Conservation (phyloP, 148 eudicot species). For the Camellia japonica region DNA sequence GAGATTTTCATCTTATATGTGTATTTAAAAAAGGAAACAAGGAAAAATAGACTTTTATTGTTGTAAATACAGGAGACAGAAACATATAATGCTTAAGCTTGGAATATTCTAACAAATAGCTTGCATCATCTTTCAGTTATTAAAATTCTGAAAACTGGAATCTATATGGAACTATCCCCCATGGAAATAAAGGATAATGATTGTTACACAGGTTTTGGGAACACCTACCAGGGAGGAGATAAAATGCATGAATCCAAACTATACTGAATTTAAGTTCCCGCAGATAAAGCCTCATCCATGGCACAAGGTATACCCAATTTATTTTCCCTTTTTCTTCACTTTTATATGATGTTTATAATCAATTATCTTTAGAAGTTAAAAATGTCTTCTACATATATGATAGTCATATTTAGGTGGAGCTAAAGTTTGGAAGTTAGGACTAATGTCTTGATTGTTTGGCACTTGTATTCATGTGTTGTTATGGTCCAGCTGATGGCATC, state of each 20-base stretch:
- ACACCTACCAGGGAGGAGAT: conserved; percentile 98
- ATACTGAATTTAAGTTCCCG: conserved; percentile 92
- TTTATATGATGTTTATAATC: background rate
- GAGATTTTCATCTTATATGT: background rate
- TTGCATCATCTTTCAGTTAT: background rate
- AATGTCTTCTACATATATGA: background rate
- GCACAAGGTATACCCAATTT: conserved; percentile 67
- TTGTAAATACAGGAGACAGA: background rate
- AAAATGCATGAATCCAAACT: conserved; percentile 95
- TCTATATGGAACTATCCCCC: background rate
- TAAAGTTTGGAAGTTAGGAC: background rate
- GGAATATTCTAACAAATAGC: background rate
- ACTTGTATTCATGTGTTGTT: background rate
- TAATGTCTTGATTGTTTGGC: background rate
- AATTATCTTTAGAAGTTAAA: background rate
- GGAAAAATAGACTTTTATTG: background rate
- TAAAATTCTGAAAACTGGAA: background rate
- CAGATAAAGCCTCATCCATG: conserved; percentile 98
- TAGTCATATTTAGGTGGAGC: background rate
- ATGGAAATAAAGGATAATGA: background rate
- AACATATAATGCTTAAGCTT: background rate
- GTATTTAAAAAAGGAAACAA: background rate
- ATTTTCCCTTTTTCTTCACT: background rate
- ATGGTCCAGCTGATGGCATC: conserved; percentile 1
- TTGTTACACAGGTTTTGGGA: conserved; percentile 67